Evolutionary conservation across 441 rosid species (phyloP).

Genomic region (Codiaeum variegatum): DNA sequence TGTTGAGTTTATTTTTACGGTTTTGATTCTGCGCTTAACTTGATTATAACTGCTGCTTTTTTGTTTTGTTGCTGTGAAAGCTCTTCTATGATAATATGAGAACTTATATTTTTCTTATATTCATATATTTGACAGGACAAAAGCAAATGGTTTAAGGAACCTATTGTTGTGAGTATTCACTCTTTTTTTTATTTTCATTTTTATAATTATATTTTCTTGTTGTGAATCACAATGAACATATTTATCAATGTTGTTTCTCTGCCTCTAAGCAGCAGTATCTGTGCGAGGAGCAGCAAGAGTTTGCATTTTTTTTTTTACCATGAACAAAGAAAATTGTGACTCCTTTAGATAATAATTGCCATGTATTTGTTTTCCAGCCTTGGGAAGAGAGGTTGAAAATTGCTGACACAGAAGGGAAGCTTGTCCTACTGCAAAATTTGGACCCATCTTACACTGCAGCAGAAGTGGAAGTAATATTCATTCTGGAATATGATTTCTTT

Average conservation of each 20-base stretch:
- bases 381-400: slow-evolving; percentile 61
- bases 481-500: not conserved
- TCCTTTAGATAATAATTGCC: slow-evolving; percentile 14
- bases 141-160: slow-evolving; percentile 54
- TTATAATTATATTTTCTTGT: not conserved
- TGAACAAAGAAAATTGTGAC: slow-evolving; percentile 1
- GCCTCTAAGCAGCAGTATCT: not conserved
- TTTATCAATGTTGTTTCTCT: not conserved
- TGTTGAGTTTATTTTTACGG: not conserved
- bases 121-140: slow-evolving; percentile 50
- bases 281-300: not conserved
- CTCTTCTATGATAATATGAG: slow-evolving; percentile 1
- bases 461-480: slow-evolving; percentile 62
- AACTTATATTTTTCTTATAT: slow-evolving; percentile 27
- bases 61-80: not conserved
- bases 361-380: slow-evolving; percentile 40
- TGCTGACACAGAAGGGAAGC: slow-evolving; percentile 46
- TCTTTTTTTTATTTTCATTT: slow-evolving; percentile 1
- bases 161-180: slow-evolving; percentile 52
- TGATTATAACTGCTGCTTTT: not conserved
- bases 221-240: not conserved
- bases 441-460: slow-evolving; percentile 60
- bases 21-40: not conserved
- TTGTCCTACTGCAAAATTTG: slow-evolving; percentile 72
- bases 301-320: not conserved